These are phyloP conservation scores for Coleophoma crateriformis DNA, from an alignment of 2,329 filamentous ascomycete genomes.

Conservation along the genomic window DNA sequence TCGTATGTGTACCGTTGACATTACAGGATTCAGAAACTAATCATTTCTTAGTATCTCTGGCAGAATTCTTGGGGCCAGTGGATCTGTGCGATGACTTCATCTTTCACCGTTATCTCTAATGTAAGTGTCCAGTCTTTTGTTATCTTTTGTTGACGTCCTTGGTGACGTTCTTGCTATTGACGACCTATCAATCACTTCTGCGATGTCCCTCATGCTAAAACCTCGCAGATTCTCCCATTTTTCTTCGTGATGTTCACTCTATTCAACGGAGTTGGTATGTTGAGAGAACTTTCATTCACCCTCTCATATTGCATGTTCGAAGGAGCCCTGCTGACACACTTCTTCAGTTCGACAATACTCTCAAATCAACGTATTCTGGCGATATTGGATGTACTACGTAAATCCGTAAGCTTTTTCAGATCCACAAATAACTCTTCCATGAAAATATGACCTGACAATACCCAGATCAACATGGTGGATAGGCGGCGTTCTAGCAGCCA, in stretches of 20 bases:
- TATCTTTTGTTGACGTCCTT: too few species aligned
- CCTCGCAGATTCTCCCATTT: constrained; percentile 28
- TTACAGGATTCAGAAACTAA: background rate
- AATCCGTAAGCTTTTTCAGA: constrained; percentile 41
- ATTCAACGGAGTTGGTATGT: constrained; percentile 55
- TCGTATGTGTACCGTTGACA: constrained; percentile 29
- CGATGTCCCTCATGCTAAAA: constrained; percentile 32
- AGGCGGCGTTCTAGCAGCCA: constrained; percentile 61
- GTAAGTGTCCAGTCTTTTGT: constrained; percentile 23
- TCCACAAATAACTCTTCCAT: background rate
- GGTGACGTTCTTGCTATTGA: too few species aligned
- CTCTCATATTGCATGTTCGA: too few species aligned
- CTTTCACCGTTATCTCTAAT: constrained; percentile 73
- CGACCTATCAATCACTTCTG: too few species aligned
- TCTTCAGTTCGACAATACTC: constrained; percentile 58
- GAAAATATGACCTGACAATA: constrained; percentile 32
- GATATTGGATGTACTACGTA: constrained; percentile 46
- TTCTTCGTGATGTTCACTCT: constrained; percentile 58
- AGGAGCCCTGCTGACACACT: too few species aligned
- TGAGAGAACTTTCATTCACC: too few species aligned
- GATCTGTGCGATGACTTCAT: constrained; percentile 78
- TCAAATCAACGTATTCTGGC: constrained; percentile 28
- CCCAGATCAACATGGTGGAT: constrained; percentile 70
- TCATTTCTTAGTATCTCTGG: constrained; percentile 52
- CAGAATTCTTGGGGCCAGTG: constrained; percentile 73